Percentiles rank a stretch among this genome's conserved stretches.
Conservation (phyloP, 202 grass and related monocot genomes). For the Carex arenaria region DNA sequence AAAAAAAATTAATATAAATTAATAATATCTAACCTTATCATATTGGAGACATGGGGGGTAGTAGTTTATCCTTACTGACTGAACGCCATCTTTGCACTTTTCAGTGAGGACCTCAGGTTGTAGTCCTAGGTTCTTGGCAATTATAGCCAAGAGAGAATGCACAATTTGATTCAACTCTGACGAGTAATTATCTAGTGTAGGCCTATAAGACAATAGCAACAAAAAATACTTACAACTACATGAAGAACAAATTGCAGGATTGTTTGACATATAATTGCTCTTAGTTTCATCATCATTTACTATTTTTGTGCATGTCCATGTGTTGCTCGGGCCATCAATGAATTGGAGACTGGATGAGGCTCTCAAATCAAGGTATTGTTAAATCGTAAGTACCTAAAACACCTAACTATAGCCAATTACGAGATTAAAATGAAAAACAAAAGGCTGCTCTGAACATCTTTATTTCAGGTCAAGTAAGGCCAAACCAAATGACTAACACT, state of each 20-base stretch:
- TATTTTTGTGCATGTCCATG: neutral
- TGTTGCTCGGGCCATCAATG: neutral
- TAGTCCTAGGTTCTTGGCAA: constrained; percentile 46
- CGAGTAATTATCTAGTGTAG: constrained; percentile 43
- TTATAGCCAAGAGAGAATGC: constrained; percentile 36
- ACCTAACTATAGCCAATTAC: neutral
- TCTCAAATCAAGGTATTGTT: neutral
- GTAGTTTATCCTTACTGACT: constrained; percentile 68
- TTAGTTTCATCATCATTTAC: neutral
- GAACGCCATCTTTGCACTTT: constrained; percentile 30
- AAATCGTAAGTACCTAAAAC: neutral
- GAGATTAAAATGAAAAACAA: neutral
- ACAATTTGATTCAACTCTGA: constrained; percentile 36
- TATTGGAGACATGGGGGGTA: constrained; percentile 49
- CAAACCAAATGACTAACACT: neutral
- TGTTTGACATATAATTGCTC: neutral
- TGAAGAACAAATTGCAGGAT: neutral
- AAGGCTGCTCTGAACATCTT: neutral
- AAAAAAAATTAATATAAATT: neutral
- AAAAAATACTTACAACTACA: neutral
- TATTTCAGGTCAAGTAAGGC: neutral
- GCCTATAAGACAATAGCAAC: constrained; percentile 14
- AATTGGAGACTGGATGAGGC: neutral
- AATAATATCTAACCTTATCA: constrained; percentile 20
- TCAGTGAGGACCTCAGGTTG: constrained; percentile 28